Percentiles rank a stretch among this genome's conserved stretches.
phyloP scores from a whole-genome alignment of 306 rosid genomes.

The Cicer yamashitae region DNA sequence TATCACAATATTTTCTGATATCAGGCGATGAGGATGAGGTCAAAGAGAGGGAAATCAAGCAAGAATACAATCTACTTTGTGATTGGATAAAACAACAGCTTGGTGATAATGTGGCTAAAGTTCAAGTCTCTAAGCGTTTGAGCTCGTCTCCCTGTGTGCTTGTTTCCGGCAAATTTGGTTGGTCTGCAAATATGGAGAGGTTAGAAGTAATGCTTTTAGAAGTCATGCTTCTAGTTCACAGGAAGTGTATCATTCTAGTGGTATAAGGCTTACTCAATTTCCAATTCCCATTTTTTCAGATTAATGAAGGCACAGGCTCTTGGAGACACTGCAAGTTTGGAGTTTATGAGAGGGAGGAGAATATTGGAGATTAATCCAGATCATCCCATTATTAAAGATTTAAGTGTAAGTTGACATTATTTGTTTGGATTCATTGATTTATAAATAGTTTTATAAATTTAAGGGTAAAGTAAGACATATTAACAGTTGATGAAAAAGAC shows the following conservation, averaged over 20 bases:
- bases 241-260: constrained; percentile 3
- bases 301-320: constrained; percentile 99
- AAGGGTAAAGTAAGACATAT: neutral
- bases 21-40: constrained; percentile 96
- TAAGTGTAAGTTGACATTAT: constrained; percentile 62
- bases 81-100: constrained; percentile 99
- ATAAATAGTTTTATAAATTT: neutral
- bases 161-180: constrained; percentile 98
- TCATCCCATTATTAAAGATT: constrained; percentile 88
- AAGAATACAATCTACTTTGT: constrained; percentile 84
- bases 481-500: neutral
- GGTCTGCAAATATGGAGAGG: constrained; percentile 99
- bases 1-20: constrained; percentile 32
- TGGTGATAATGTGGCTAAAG: constrained; percentile 94
- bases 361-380: constrained; percentile 96
- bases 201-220: constrained; percentile 39
- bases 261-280: neutral
- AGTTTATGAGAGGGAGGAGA: constrained; percentile 98
- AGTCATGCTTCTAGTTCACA: neutral
- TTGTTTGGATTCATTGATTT: constrained; percentile 14
- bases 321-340: constrained; percentile 91
- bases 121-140: constrained; percentile 91
- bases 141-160: constrained; percentile 99
- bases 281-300: constrained; percentile 53
- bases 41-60: constrained; percentile 82